Evolutionary conservation across 192 early-diverging fungal genomes (phyloP), one percentile per base, ranked within the genome.

Genomic region (Backusella mclennaniae): DNA sequence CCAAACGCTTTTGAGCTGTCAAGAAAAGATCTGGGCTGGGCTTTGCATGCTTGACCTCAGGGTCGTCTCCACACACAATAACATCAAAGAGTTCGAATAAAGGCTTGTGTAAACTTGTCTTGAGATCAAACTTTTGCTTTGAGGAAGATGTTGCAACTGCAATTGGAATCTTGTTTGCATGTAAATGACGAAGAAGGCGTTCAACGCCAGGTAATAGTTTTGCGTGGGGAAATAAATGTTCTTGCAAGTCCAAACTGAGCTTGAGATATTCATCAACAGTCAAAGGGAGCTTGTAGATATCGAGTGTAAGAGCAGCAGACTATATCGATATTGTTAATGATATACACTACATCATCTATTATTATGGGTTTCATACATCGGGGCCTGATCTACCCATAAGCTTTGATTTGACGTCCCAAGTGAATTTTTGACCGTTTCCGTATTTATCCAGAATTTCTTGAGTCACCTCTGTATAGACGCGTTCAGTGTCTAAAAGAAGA

Each of bases 11-110:
- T 66, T 90, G 88, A 7, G 94, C 95, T 5, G 85, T 89, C 23
- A 92, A 86, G 83, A 98, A 99, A 23, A 97, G 87, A 71, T 99
- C 97, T 1, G 97, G 97, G 19, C 90, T 85, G 1, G 97, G 97
- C 85, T 99, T 99, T 2, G 94, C 93, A 53, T 87, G 79, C 66
- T 83, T 80, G 59, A 99, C 88, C 6, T 82, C 88, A 4, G 92
- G 85, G 77, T 99, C 96, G 81, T 99, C 95, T 11, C 96, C 97
- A 72, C 94, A 95, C 2, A 92, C 91, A 77, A 97, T 88, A 63
- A 89, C 82, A 67, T 92, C 91, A 86, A 99, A 99, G 46, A 95
- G 82, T 6, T 67, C 72, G 77, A 99, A 99, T n/a, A 97, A 80
- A 2, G 86, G 84, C 36, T 84, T 78, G 81, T 98, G 89, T 39